Conservation (phyloP, 208 protist genomes). For the Trypanosoma vivax region DNA sequence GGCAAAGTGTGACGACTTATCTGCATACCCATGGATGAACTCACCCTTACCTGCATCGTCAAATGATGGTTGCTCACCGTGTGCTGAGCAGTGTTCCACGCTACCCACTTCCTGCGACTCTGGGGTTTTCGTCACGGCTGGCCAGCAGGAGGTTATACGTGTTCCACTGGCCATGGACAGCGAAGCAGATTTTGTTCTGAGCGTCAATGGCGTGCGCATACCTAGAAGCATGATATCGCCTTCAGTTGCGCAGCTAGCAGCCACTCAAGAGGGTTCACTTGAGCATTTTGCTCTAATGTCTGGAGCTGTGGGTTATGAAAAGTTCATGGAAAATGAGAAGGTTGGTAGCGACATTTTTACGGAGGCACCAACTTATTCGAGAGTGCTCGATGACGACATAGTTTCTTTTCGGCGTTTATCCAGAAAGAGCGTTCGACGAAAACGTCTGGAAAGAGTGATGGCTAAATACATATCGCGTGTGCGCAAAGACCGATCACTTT, state of each 20-base stretch:
- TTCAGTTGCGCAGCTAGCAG: constrained; percentile 51
- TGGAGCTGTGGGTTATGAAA: constrained; percentile 62
- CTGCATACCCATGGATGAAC: background rate
- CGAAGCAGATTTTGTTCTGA: constrained; percentile 35
- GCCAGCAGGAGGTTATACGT: background rate
- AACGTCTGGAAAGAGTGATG: constrained; percentile 43
- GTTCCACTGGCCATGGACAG: constrained; percentile 38
- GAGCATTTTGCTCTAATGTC: constrained; percentile 57
- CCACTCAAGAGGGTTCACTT: constrained; percentile 60
- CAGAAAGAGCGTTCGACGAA: constrained; percentile 33
- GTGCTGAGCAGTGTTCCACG: too few species aligned
- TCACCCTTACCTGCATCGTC: background rate
- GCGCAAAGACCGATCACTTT: constrained; percentile 68
- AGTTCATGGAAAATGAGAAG: constrained; percentile 26
- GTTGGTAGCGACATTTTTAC: constrained; percentile 35
- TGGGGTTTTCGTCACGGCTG: background rate
- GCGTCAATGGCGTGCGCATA: constrained; percentile 75
- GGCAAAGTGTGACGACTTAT: too few species aligned
- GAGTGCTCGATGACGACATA: constrained; percentile 29
- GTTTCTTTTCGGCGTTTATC: constrained; percentile 2
- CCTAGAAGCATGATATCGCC: constrained; percentile 63
- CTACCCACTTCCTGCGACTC: background rate
- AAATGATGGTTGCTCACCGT: too few species aligned
- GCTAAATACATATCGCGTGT: constrained; percentile 61
- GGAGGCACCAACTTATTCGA: constrained; percentile 19